A percentile compares a stretch with the other conserved stretches of the same genome.
Evolutionary conservation across 345 rosid species (phyloP).

Genomic region (Camelina hispida): DNA sequence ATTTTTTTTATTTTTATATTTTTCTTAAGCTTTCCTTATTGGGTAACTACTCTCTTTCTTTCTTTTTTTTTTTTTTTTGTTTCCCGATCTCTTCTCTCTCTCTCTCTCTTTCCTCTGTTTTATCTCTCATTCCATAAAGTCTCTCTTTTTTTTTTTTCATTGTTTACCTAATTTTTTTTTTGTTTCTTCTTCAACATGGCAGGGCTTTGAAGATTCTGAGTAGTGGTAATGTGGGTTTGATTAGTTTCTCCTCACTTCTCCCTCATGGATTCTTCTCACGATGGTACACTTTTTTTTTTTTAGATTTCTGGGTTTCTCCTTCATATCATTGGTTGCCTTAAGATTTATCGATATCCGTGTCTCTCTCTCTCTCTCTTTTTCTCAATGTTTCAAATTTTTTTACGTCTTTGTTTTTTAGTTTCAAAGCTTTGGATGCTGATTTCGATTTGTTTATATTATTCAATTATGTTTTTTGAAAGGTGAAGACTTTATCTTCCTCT

Average conservation of each 20-base stretch:
- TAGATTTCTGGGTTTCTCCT: constrained; percentile 25
- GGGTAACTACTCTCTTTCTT: constrained; percentile 33
- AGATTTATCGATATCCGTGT: constrained; percentile 40
- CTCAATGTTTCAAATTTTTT: constrained; percentile 8
- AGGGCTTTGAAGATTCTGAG: constrained; percentile 35
- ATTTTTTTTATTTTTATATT: neutral
- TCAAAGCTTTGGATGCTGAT: constrained; percentile 40
- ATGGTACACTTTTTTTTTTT: constrained; percentile 26
- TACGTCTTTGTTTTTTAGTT: neutral
- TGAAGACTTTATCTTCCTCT: constrained; percentile 18
- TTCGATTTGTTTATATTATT: constrained; percentile 21
- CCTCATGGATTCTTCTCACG: constrained; percentile 44
- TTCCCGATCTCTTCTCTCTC: constrained; percentile 35
- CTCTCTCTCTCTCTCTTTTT: neutral
- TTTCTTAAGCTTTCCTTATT: constrained; percentile 19
- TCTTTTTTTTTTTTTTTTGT: neutral
- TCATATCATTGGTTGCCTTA: constrained; percentile 27
- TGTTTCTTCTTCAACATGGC: constrained; percentile 1
- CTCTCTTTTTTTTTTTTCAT: neutral
- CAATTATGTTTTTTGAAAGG: constrained; percentile 24
- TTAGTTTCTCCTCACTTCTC: constrained; percentile 28
- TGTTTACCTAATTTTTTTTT: constrained; percentile 1
- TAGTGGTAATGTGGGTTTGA: constrained; percentile 42
- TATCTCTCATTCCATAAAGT: neutral
- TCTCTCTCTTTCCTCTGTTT: constrained; percentile 30